Percentiles rank a stretch among this genome's conserved stretches.
Evolutionary conservation across 2,329 filamentous ascomycete genomes (phyloP).

Genomic region (Anthostomella pinea): DNA sequence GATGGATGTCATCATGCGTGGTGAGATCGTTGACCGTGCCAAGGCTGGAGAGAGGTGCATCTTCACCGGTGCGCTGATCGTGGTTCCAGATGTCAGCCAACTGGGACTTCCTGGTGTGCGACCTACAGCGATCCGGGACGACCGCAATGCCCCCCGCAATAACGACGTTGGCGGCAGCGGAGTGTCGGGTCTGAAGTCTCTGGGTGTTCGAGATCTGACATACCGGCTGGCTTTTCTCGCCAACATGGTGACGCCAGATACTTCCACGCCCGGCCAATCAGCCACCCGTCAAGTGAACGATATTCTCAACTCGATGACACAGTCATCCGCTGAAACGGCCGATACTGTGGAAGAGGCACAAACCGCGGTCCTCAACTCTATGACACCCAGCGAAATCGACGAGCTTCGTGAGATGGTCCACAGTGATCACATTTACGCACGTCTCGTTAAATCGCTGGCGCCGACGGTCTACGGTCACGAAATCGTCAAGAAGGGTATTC

Average conservation of each 20-base stretch:
- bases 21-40: slow-evolving; percentile 95
- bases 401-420: slow-evolving; percentile 93
- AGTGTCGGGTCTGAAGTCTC: slow-evolving; percentile 81
- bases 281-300: slow-evolving; percentile 76
- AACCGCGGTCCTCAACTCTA: slow-evolving; percentile 78
- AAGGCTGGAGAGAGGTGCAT: slow-evolving; percentile 98
- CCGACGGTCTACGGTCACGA: slow-evolving; percentile 97
- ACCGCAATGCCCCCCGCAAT: slow-evolving; percentile 67
- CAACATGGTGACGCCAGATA: slow-evolving; percentile 93
- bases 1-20: slow-evolving; percentile 93
- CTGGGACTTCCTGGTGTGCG: slow-evolving; percentile 83
- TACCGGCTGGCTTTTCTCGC: slow-evolving; percentile 96
- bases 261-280: slow-evolving; percentile 72
- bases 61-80: slow-evolving; percentile 93
- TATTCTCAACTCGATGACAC: slow-evolving; percentile 79
- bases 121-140: slow-evolving; percentile 81
- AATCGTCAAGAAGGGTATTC: slow-evolving; percentile 93
- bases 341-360: slow-evolving; percentile 82
- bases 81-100: slow-evolving; percentile 95
- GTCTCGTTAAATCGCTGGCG: slow-evolving; percentile 88
- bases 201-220: slow-evolving; percentile 92
- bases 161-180: slow-evolving; percentile 81
- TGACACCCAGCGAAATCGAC: slow-evolving; percentile 84
- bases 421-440: slow-evolving; percentile 89
- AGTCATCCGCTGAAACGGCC: slow-evolving; percentile 64